Conservation (phyloP, 2,329 filamentous ascomycete genomes). For the Arthroderma uncinatum region DNA sequence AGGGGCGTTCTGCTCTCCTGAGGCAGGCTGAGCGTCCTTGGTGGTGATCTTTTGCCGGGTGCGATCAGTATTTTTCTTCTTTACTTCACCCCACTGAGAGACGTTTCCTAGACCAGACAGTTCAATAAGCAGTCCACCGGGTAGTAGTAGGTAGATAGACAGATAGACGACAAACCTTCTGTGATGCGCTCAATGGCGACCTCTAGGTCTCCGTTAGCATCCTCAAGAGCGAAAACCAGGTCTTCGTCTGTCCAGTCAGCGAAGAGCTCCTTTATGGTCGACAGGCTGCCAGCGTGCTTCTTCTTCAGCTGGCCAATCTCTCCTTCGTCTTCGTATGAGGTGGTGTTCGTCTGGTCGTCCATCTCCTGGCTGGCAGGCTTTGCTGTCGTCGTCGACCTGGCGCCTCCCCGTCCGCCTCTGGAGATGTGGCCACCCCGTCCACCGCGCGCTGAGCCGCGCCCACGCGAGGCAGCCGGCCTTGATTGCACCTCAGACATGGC, state of each 20-base stretch:
- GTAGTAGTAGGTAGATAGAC: slow-evolving; percentile 1
- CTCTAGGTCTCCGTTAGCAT: slow-evolving; percentile 45
- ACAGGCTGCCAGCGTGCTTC: slow-evolving; percentile 68
- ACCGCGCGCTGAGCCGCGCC: slow-evolving; percentile 81
- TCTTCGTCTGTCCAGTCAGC: slow-evolving; percentile 92
- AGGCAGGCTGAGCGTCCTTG: slow-evolving; percentile 25
- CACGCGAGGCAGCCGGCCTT: slow-evolving; percentile 70
- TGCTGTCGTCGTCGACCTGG: slow-evolving; percentile 41
- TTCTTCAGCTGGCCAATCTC: slow-evolving; percentile 88
- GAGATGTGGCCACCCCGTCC: slow-evolving; percentile 64
- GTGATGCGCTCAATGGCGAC: slow-evolving; percentile 42
- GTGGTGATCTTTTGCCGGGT: slow-evolving; percentile 36
- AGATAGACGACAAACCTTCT: slow-evolving; percentile 30
- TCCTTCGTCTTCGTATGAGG: slow-evolving; percentile 66
- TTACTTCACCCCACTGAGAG: slow-evolving; percentile 43
- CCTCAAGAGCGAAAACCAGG: slow-evolving; percentile 81
- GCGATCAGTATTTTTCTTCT: slow-evolving; percentile 41
- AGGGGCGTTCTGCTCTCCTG: slow-evolving; percentile 26
- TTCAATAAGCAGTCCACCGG: background rate
- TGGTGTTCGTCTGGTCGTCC: slow-evolving; percentile 41
- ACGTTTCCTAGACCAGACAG: slow-evolving; percentile 34
- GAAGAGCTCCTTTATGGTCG: slow-evolving; percentile 82
- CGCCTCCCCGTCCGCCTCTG: slow-evolving; percentile 59
- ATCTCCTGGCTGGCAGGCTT: slow-evolving; percentile 63
- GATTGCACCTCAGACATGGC: slow-evolving; percentile 91